These are phyloP conservation scores for Trichoderma koningiopsis DNA, from an alignment of 2,329 filamentous ascomycete genomes.

Conservation along the genomic window DNA sequence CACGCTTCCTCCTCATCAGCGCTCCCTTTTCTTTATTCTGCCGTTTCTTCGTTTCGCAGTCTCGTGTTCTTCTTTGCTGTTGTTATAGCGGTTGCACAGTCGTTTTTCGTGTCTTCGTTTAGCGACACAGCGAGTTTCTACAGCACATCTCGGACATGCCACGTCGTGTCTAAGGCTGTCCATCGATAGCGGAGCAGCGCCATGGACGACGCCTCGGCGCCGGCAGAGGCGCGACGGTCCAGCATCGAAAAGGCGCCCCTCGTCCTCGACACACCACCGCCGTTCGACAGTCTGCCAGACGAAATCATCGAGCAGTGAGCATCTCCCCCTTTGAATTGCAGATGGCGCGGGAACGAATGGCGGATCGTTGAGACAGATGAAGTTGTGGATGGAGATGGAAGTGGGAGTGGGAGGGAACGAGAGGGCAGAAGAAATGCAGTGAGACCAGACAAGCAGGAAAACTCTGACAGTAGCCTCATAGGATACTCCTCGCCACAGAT, in stretches of 20 bases:
- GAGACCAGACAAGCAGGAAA: background rate
- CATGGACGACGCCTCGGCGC: constrained; percentile 36
- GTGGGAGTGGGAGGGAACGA: background rate
- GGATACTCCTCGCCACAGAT: constrained; percentile 62
- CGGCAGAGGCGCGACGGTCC: constrained; percentile 36
- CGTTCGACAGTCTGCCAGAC: constrained; percentile 58
- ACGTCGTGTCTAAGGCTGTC: constrained; percentile 1
- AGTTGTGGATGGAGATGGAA: background rate
- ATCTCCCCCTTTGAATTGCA: constrained; percentile 2
- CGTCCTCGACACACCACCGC: constrained; percentile 28
- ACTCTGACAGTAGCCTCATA: constrained; percentile 35
- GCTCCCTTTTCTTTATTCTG: constrained; percentile 2
- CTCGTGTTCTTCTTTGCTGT: background rate
- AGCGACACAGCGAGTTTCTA: background rate
- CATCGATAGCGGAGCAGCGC: constrained; percentile 29
- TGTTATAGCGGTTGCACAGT: background rate
- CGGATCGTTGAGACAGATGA: background rate
- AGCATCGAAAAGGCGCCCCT: constrained; percentile 41
- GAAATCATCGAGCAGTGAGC: constrained; percentile 71
- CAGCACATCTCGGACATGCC: constrained; percentile 9
- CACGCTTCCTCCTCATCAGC: constrained; percentile 18
- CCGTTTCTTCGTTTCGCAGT: background rate
- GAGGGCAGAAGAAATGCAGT: background rate
- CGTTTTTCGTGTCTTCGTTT: background rate
- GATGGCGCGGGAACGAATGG: background rate